Evolutionary conservation across 306 rosid genomes (phyloP), one percentile per base, ranked within the genome.

Genomic region (Inga oerstediana): DNA sequence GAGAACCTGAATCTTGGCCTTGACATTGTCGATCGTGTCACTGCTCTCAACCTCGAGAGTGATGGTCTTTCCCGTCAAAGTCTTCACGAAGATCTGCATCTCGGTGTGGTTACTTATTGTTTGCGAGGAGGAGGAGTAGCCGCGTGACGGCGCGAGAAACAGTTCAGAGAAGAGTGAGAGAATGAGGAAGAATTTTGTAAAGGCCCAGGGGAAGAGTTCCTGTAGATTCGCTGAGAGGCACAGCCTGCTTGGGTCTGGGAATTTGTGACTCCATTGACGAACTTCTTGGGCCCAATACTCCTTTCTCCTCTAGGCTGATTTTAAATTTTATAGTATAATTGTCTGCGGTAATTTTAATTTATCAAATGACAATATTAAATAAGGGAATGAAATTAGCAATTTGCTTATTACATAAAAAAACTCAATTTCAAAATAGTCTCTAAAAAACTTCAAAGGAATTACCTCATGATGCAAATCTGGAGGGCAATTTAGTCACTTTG

Each of bases 1-100:
- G 32, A 24, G 61, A 39, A 68, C 48, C 48, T 68, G 74, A 37
- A 35, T 68, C 48, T 68, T 68, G 19, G 81, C 73, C 56, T 77
- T 77, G 81, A 77, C 81, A 44, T 77, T 77, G 45, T 77, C 81
- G 30, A 68, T 68, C 49, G 74, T 68, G 74, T 68, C 74, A 68
- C 74, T 68, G 43, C 74, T 68, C 74, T 68, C 74, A 37, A 68
- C 74, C 74, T 68, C 74, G 49, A 68, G 74, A 68, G 49, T 64
- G 69, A 30, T 64, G 69, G 69, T 64, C 69, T 64, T 64, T 64
- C 69, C 69, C 1, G 39, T 64, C 69, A 64, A 64, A 64, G 69
- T 64, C 69, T 64, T 64, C 0, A 64, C 69, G 69, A 64, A 64
- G 69, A 64, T 64, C 69, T 64, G 69, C 74, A 35, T 68, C 46